Evolutionary conservation across 352 stramenopile genomes (phyloP), one percentile per base, ranked within the genome.

Genomic region (Phytopythium aichiense): DNA sequence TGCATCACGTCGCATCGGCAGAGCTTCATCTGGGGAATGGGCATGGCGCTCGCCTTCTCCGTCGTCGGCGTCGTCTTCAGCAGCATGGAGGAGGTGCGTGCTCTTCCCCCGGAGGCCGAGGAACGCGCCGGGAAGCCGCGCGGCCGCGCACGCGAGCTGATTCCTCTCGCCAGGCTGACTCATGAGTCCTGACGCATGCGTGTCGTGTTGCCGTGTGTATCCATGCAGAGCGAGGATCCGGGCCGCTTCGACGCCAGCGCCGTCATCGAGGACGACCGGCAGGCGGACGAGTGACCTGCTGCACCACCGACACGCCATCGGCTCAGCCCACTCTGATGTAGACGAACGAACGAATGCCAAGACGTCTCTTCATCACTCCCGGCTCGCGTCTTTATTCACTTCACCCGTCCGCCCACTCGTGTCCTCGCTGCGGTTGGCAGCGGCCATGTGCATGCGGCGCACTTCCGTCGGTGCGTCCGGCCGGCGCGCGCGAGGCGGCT

Each of bases 1-100:
- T 5, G 28, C 28, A 31, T 31, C 28, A 1, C 25, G 3, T 30
- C 25, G 3, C 28, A 31, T 31, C 28, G 28, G 61, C 61, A 94
- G 84, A 91, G 78, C 55, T 94, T 94, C 53, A 60, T 90, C 16
- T 94, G 80, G 79, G 84, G 82, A 5, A 71, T 90, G 56, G 84
- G 84, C 45, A 92, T 94, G 82, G 77, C 84, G 3, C 58, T 91
- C 2, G 84, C 77, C 30, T 94, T 94, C 61, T 80, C 80, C 8
- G 64, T 91, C 18, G 62, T 94, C 25, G 84, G 84, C 30, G 71
- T 85, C 30, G 74, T 91, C 63, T 81, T 89, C 61, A 78, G 78
- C 56, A 68, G 66, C 31, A 88, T 89, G 78, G 79, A 91, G 63
- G 76, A 88, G 71, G 82, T 88, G 52, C 16, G 52, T 40, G 35